Evolutionary conservation across 108 stramenopile species (phyloP).

Genomic region (Bacterosira constricta): DNA sequence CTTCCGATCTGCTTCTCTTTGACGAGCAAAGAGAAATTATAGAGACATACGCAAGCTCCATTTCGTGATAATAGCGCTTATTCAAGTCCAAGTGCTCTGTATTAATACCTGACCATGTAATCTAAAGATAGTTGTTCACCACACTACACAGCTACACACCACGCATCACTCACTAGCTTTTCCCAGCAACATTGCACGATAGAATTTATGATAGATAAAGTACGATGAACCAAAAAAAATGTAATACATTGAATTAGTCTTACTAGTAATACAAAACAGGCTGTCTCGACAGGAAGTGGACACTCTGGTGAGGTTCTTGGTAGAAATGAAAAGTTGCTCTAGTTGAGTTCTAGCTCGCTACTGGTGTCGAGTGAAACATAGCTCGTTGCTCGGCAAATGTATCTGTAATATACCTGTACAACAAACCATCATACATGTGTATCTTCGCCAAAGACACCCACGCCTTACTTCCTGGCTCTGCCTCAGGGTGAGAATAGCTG

Average conservation of each 20-base stretch:
- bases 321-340: background rate
- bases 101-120: no score
- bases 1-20: no score
- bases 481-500: conserved; percentile 34
- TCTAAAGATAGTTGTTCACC: no score
- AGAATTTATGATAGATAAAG: no score
- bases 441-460: conserved; percentile 30
- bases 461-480: conserved; percentile 20
- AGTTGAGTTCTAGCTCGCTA: no score
- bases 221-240: background rate
- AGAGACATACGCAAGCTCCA: no score
- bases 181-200: no score
- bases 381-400: conserved; percentile 20
- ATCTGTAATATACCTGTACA: conserved; percentile 31
- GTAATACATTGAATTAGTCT: background rate
- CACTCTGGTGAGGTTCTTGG: background rate
- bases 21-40: no score
- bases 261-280: background rate
- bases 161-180: no score
- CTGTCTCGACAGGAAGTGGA: background rate
- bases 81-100: no score
- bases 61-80: no score
- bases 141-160: no score
- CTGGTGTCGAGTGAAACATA: conserved; percentile 27
- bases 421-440: conserved; percentile 24